phyloP scores from a whole-genome alignment of 805 yeast genomes.

The Candida easanensis region DNA sequence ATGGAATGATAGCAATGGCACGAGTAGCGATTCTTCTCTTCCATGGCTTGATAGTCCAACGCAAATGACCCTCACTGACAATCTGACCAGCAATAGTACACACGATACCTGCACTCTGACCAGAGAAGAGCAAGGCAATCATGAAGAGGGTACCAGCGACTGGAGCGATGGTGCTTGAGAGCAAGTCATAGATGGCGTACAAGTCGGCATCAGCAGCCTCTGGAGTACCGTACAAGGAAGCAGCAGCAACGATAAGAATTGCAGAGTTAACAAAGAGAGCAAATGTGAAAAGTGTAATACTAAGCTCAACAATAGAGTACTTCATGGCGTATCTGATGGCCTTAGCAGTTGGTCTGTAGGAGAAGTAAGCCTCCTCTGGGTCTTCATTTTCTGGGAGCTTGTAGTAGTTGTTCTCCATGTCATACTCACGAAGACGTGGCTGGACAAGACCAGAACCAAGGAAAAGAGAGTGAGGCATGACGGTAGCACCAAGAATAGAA shows the following conservation, averaged over 20 bases:
- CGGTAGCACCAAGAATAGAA: slow-evolving; percentile 89
- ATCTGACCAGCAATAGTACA: slow-evolving; percentile 94
- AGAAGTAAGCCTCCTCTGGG: slow-evolving; percentile 36
- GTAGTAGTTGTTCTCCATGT: slow-evolving; percentile 53
- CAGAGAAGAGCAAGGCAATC: slow-evolving; percentile 78
- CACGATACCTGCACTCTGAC: slow-evolving; percentile 88
- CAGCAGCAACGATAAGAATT: slow-evolving; percentile 77
- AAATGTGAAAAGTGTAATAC: slow-evolving; percentile 67
- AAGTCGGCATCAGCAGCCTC: slow-evolving; percentile 80
- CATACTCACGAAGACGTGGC: slow-evolving; percentile 76
- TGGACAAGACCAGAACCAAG: slow-evolving; percentile 86
- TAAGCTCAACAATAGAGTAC: slow-evolving; percentile 70
- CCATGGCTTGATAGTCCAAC: slow-evolving; percentile 83
- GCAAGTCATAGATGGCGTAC: slow-evolving; percentile 67
- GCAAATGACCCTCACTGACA: slow-evolving; percentile 85
- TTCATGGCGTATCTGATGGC: slow-evolving; percentile 73
- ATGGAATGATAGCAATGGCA: slow-evolving; percentile 75
- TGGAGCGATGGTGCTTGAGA: slow-evolving; percentile 59
- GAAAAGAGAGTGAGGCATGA: slow-evolving; percentile 88
- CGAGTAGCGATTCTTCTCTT: slow-evolving; percentile 75
- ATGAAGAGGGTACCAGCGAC: slow-evolving; percentile 83
- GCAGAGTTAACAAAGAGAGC: slow-evolving; percentile 87
- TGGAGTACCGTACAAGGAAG: slow-evolving; percentile 66
- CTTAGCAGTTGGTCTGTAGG: slow-evolving; percentile 65
- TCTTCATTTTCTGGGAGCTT: slow-evolving; percentile 27